These are phyloP conservation scores for Earliella scabrosa DNA, from an alignment of 1,284 basidiomycete species.

Conservation along the genomic window DNA sequence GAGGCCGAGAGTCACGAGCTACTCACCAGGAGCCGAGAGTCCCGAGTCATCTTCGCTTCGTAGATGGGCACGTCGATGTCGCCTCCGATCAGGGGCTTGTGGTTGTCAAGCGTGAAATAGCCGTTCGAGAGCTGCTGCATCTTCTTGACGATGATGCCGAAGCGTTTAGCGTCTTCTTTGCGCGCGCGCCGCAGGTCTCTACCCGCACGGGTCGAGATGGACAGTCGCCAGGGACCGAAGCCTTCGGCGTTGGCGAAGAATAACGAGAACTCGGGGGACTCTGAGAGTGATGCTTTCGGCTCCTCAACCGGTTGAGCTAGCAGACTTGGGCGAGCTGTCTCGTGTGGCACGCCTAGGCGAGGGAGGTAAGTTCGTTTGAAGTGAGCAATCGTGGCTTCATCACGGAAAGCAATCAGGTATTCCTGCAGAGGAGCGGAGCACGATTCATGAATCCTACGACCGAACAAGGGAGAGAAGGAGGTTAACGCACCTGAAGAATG, in stretches of 20 bases:
- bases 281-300: neutral
- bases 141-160: conserved; percentile 41
- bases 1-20: neutral
- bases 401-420: neutral
- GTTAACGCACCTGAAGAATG: conserved; percentile 36
- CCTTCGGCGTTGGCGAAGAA: conserved; percentile 54
- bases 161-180: conserved; percentile 44
- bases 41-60: conserved; percentile 64
- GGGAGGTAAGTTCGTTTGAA: neutral
- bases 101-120: conserved; percentile 63
- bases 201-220: conserved; percentile 48
- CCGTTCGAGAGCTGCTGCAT: conserved; percentile 65
- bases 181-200: conserved; percentile 45
- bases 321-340: neutral
- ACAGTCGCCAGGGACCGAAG: conserved; percentile 57
- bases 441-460: too few species aligned
- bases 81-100: conserved; percentile 53
- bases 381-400: neutral
- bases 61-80: conserved; percentile 48
- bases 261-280: conserved; percentile 49
- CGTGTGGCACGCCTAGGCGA: too few species aligned
- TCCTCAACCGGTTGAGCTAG: neutral
- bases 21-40: conserved; percentile 58
- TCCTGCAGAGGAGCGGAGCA: neutral
- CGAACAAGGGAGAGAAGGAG: too few species aligned